These are phyloP conservation scores for Tetrastigma voinierianum DNA, from an alignment of 164 flowering plant genomes.

Conservation along the genomic window DNA sequence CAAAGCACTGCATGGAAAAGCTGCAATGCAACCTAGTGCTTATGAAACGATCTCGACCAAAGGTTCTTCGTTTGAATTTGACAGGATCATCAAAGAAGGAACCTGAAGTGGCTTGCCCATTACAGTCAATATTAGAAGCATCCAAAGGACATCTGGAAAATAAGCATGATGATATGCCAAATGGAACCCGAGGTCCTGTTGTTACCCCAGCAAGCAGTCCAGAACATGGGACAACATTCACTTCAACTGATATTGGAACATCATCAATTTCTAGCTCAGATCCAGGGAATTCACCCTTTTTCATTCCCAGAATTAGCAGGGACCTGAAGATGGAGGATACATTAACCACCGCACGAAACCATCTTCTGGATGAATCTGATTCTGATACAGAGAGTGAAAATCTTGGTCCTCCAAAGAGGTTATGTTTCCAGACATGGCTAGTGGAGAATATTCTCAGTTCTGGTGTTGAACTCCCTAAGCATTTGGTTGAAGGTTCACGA, in stretches of 20 bases:
- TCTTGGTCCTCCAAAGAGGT: constrained; percentile 31
- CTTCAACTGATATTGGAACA: constrained; percentile 66
- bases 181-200: constrained; percentile 52
- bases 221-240: constrained; percentile 60
- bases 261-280: constrained; percentile 86
- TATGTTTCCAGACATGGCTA: constrained; percentile 52
- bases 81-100: constrained; percentile 43
- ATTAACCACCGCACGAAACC: constrained; percentile 18
- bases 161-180: constrained; percentile 18
- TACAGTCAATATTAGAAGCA: constrained; percentile 27
- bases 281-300: constrained; percentile 56
- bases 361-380: constrained; percentile 38
- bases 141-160: constrained; percentile 20
- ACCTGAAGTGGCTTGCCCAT: constrained; percentile 20
- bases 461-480: constrained; percentile 27
- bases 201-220: constrained; percentile 92
- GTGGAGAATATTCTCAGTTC: constrained; percentile 35
- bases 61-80: constrained; percentile 82
- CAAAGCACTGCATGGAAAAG: constrained; percentile 71
- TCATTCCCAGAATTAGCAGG: constrained; percentile 35
- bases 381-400: constrained; percentile 65
- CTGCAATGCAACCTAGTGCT: constrained; percentile 85
- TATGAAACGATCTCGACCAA: constrained; percentile 68
- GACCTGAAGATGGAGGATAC: constrained; percentile 32
- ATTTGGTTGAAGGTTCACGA: constrained; percentile 24